phyloP scores from a whole-genome alignment of 2,329 filamentous ascomycete genomes.

The Ilyonectria sp. region DNA sequence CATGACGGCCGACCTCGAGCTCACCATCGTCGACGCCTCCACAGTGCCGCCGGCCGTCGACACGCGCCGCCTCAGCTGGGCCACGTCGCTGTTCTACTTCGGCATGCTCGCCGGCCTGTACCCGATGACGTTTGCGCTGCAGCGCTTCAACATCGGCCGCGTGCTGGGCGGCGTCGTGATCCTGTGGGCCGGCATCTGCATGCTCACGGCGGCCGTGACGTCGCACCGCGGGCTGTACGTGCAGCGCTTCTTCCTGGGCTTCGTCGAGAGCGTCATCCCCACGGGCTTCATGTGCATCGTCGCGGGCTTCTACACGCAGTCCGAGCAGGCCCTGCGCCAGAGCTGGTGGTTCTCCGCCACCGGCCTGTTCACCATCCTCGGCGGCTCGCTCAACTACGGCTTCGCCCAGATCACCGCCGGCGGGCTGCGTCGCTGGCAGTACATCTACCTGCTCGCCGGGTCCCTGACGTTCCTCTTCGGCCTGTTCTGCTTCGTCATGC shows the following conservation, averaged over 20 bases:
- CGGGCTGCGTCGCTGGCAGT: constrained; percentile 75
- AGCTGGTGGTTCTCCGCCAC: constrained; percentile 77
- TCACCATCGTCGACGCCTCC: constrained; percentile 65
- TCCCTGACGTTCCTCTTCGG: constrained; percentile 76
- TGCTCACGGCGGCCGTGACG: constrained; percentile 77
- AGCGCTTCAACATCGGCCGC: constrained; percentile 76
- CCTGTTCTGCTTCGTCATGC: constrained; percentile 74
- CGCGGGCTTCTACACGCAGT: constrained; percentile 74
- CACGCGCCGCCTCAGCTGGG: constrained; percentile 81
- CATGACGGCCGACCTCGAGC: constrained; percentile 78
- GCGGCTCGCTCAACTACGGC: constrained; percentile 76
- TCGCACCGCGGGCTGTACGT: constrained; percentile 75
- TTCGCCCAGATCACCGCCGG: constrained; percentile 75
- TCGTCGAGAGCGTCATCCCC: constrained; percentile 76
- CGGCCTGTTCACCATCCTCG: constrained; percentile 74
- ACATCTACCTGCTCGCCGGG: constrained; percentile 78
- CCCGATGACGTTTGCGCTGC: constrained; percentile 79
- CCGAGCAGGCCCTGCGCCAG: constrained; percentile 75
- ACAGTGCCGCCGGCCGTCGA: constrained; percentile 70
- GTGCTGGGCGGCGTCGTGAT: constrained; percentile 76
- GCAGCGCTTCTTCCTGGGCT: constrained; percentile 76
- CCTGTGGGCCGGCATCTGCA: constrained; percentile 77
- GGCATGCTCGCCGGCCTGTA: constrained; percentile 83
- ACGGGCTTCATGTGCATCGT: constrained; percentile 78
- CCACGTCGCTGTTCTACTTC: constrained; percentile 85